A percentile compares a stretch with the other conserved stretches of the same genome.
phyloP scores from a whole-genome alignment of 2,329 filamentous ascomycete genomes.

The Xylariaceae sp. region DNA sequence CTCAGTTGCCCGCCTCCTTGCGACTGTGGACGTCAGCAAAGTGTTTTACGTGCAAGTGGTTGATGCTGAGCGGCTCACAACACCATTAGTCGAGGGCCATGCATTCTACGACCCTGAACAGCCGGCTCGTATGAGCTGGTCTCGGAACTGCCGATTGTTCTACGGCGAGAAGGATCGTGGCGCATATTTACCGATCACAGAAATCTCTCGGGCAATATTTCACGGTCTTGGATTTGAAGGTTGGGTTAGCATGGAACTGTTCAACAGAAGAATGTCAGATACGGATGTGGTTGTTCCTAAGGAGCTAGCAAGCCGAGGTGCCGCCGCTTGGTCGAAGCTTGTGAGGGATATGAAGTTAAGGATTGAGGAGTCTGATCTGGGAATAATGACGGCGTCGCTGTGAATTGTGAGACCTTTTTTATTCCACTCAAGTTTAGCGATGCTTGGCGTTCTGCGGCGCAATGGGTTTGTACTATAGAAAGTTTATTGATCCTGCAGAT shows the following conservation, averaged over 20 bases:
- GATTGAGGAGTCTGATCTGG: conserved; percentile 24
- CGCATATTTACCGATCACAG: conserved; percentile 70
- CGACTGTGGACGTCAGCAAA: conserved; percentile 64
- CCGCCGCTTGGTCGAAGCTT: conserved; percentile 40
- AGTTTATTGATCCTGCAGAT: neutral
- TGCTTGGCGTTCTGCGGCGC: conserved; percentile 10
- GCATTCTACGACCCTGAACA: conserved; percentile 63
- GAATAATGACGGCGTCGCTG: conserved; percentile 31
- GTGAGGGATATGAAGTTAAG: conserved; percentile 39
- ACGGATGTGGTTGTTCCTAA: conserved; percentile 57
- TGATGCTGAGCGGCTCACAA: conserved; percentile 68
- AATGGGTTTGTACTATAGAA: conserved; percentile 1
- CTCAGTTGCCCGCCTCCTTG: conserved; percentile 61
- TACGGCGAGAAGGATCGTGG: conserved; percentile 68
- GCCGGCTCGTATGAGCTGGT: conserved; percentile 76
- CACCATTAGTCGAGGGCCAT: conserved; percentile 64
- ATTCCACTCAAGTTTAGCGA: neutral
- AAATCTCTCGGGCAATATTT: conserved; percentile 66
- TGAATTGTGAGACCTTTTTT: conserved; percentile 11
- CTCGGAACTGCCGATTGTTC: conserved; percentile 73
- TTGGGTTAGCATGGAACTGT: conserved; percentile 75
- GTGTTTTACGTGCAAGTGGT: conserved; percentile 80
- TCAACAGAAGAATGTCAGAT: conserved; percentile 65
- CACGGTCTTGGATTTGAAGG: conserved; percentile 69
- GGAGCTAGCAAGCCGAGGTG: conserved; percentile 44